Evolutionary conservation across 495 filamentous ascomycete genomes (phyloP).

Genomic region (Penicillium angulare): DNA sequence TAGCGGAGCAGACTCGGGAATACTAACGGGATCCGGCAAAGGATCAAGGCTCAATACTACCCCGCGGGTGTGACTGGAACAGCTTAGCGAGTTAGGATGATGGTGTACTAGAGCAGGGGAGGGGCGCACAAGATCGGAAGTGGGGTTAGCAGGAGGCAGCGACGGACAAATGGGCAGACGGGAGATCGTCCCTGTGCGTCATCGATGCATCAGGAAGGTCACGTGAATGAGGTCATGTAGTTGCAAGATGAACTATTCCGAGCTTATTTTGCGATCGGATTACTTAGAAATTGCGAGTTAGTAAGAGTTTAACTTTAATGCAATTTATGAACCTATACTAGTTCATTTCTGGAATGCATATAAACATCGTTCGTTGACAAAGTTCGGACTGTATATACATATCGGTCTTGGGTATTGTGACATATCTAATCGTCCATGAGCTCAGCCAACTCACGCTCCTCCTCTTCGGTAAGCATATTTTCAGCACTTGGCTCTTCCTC

Average conservation of each 20-base stretch:
- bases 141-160: slow-evolving; percentile 19
- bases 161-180: slow-evolving; percentile 10
- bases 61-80: slow-evolving; percentile 2
- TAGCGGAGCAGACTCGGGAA: slow-evolving; percentile 8
- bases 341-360: no score
- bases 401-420: slow-evolving; percentile 1
- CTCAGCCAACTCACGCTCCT: slow-evolving; percentile 83
- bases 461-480: slow-evolving; percentile 68
- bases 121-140: slow-evolving; percentile 16
- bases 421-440: slow-evolving; percentile 64
- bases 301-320: no score
- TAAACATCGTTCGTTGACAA: no score
- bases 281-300: no score
- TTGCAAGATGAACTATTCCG: background rate
- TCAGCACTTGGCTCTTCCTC: slow-evolving; percentile 44
- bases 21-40: slow-evolving; percentile 23
- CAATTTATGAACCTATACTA: no score
- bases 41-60: slow-evolving; percentile 9
- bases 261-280: background rate
- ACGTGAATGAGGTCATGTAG: slow-evolving; percentile 21
- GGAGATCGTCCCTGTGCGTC: slow-evolving; percentile 42
- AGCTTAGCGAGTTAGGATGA: slow-evolving; percentile 6
- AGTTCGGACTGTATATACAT: no score
- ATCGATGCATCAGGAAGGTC: slow-evolving; percentile 33
- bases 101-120: slow-evolving; percentile 3